Base-by-base conservation (phyloP, 768 basidiomycete genomes). In the Tricholoma flavovirens region DNA sequence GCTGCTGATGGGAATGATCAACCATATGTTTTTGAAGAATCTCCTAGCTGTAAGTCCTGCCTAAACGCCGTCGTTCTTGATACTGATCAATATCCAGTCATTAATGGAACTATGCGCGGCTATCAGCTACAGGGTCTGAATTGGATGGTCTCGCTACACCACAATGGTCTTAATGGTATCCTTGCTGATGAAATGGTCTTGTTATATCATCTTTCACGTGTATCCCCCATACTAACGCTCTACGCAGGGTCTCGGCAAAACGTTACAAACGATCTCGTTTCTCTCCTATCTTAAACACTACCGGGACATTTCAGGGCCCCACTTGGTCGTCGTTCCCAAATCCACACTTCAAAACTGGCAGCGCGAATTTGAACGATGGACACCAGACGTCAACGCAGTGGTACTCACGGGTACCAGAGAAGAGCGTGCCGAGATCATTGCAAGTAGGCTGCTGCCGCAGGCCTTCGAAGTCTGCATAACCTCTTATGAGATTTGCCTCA, bases 291-390 rank as follows among this genome's bases (percentile, higher is more conserved):
- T 98, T 60, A 93, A 90, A 67, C 88, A 93, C 67, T 84, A 93
- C 68, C 81, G 80, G 21, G 80, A 79, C 56, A 86, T 81, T 54
- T 59, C 71, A 15, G 95, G 97, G 2, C 94, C 93, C 3, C 96
- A 98, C 70, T 83, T 98, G 21, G 83, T 99, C 65, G 91, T 98
- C 56, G 97, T 98, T 5, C 97, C 97, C n/a, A 98, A 98, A 72
- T 95, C 93, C 1, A 99, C 96, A 0, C 77, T 98, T 22, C 92
- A 98, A 69, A 99, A 98, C 68, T 99, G 97, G 97, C 75, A 81
- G 15, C 86, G 97, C 61, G 97, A 99, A 73, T 93, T 99, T 62
- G 83, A 80, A 59, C 81, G 79, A 59, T 98, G 97, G 97, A 87
- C 90, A 0, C 89, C 93, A 0, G 90, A 93, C 55, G 86, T 97